These are phyloP conservation scores for Closterium sp. DNA, from an alignment of 139 green algal genomes.

Conservation along the genomic window DNA sequence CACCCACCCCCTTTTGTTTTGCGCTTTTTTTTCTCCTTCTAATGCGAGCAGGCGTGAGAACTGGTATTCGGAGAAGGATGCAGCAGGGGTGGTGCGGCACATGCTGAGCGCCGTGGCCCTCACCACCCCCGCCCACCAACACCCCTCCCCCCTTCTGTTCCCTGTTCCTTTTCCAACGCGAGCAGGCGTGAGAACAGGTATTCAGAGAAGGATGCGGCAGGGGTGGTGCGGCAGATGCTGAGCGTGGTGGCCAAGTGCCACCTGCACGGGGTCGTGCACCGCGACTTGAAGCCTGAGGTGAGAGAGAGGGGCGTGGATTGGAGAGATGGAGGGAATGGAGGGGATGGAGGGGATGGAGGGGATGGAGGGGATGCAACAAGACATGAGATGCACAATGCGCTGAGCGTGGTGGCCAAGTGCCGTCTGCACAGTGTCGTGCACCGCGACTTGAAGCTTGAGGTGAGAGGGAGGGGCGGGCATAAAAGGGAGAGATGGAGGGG, in stretches of 20 bases:
- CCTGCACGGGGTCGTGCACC: conserved; percentile 87
- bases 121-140: no score
- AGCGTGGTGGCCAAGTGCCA: conserved; percentile 59
- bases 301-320: not conserved
- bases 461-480: no score
- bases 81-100: not conserved
- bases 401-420: not conserved
- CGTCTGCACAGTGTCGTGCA: conserved; percentile 90
- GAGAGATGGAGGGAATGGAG: no score
- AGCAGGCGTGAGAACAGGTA: not conserved
- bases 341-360: no score
- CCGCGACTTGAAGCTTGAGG: conserved; percentile 21
- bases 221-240: conserved; percentile 1
- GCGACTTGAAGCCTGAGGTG: conserved; percentile 51
- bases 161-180: not conserved
- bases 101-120: conserved; percentile 18
- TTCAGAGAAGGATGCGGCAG: not conserved
- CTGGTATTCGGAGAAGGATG: not conserved
- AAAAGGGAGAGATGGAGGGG: no score
- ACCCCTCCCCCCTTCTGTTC: no score
- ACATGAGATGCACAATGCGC: not conserved
- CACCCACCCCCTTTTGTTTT: no score
- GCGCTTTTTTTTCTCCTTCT: no score
- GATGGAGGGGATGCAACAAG: not conserved
- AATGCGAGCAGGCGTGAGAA: not conserved